Evolutionary conservation across 495 filamentous ascomycete genomes (phyloP).

Genomic region (Daldinia caldariorum): DNA sequence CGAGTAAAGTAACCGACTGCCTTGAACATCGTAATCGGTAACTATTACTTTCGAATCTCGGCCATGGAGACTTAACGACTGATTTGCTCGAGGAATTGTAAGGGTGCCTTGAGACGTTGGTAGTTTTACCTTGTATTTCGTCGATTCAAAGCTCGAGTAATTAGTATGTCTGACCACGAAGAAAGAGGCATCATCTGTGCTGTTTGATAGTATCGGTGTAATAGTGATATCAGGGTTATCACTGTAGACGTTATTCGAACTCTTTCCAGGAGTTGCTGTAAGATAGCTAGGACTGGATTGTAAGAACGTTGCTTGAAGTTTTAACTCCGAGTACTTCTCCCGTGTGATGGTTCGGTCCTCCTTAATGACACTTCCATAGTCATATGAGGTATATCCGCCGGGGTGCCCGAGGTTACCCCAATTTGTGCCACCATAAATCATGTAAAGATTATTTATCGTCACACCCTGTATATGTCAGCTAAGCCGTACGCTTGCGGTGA

Average conservation of each 20-base stretch:
- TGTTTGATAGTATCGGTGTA: slow-evolving; percentile 63
- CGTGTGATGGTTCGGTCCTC: slow-evolving; percentile 71
- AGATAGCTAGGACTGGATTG: slow-evolving; percentile 75
- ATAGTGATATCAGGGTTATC: slow-evolving; percentile 66
- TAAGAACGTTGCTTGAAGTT: slow-evolving; percentile 76
- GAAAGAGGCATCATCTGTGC: slow-evolving; percentile 64
- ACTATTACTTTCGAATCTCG: slow-evolving; percentile 80
- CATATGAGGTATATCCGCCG: slow-evolving; percentile 78
- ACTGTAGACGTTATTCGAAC: slow-evolving; percentile 47
- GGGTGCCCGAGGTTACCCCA: slow-evolving; percentile 84
- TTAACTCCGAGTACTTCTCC: slow-evolving; percentile 83
- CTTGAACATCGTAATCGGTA: slow-evolving; percentile 74
- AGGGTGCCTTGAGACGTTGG: slow-evolving; percentile 69
- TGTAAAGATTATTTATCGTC: slow-evolving; percentile 49
- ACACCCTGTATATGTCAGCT: slow-evolving; percentile 32
- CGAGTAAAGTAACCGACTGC: slow-evolving; percentile 74
- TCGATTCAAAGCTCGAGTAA: slow-evolving; percentile 65
- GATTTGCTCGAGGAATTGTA: slow-evolving; percentile 70
- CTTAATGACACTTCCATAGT: slow-evolving; percentile 73
- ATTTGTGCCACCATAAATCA: slow-evolving; percentile 80
- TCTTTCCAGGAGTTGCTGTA: slow-evolving; percentile 58
- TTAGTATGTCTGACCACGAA: slow-evolving; percentile 72
- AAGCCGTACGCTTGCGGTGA: slow-evolving; percentile 28
- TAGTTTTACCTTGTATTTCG: slow-evolving; percentile 69
- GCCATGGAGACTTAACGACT: slow-evolving; percentile 70